A percentile compares a stretch with the other conserved stretches of the same genome.
Conservation (phyloP, 345 rosid genomes). For the Rhodamnia argentea region DNA sequence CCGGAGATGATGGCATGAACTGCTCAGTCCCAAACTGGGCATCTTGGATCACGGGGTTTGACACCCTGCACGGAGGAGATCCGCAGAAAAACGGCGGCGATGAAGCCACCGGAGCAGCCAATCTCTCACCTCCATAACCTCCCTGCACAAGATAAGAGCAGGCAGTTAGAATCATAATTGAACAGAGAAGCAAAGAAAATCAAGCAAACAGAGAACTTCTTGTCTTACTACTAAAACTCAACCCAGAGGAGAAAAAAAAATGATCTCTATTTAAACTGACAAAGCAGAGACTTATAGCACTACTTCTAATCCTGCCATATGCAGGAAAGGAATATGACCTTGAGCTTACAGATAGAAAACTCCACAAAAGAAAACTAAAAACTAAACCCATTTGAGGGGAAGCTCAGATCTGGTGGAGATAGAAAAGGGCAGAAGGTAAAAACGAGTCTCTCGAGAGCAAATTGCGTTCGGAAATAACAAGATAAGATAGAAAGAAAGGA, state of each 20-base stretch:
- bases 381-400: neutral
- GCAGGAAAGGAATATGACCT: neutral
- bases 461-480: neutral
- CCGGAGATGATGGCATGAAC: neutral
- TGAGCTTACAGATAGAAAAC: neutral
- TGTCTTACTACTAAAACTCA: neutral
- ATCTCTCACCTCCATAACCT: slow-evolving; percentile 9
- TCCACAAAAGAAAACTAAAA: neutral
- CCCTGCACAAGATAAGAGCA: slow-evolving; percentile 2
- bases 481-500: neutral
- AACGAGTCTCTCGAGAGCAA: neutral
- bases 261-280: neutral
- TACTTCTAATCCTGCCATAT: neutral
- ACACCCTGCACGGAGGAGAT: slow-evolving; percentile 13
- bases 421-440: neutral
- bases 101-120: slow-evolving; percentile 5
- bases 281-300: neutral
- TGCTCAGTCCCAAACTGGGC: slow-evolving; percentile 6
- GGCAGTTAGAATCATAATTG: neutral
- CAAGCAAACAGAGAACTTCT: neutral
- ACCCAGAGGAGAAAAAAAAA: neutral
- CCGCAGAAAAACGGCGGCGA: slow-evolving; percentile 16
- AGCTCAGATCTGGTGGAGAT: neutral
- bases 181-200: neutral
- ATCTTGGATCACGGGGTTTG: slow-evolving; percentile 13